Percentiles rank a stretch among this genome's conserved stretches.
Evolutionary conservation across 345 rosid species (phyloP).

Genomic region (Passiflora organensis): DNA sequence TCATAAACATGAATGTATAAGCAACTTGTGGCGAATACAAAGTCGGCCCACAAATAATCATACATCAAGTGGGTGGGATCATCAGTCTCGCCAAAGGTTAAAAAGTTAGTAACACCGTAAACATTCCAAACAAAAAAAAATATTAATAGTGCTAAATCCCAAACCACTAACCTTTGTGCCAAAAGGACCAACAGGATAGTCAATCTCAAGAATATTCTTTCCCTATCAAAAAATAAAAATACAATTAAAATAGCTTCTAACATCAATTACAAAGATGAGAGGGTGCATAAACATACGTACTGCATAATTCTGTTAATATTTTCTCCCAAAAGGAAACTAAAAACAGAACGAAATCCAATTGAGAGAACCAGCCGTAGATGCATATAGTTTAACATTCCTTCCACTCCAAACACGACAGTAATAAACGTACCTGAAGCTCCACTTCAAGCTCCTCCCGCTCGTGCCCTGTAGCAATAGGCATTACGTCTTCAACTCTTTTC

Average conservation of each 20-base stretch:
- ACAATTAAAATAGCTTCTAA: not conserved
- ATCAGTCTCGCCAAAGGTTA: no score
- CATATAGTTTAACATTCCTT: not conserved
- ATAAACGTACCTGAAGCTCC: slow-evolving; percentile 51
- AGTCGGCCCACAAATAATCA: no score
- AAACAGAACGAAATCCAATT: no score
- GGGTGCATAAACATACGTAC: no score
- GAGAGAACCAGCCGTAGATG: no score
- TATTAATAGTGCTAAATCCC: not conserved
- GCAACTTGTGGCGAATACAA: no score
- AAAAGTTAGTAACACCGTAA: no score
- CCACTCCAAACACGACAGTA: not conserved
- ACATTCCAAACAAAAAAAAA: not conserved
- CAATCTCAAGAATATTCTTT: slow-evolving; percentile 55
- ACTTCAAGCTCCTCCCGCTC: slow-evolving; percentile 84
- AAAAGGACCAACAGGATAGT: slow-evolving; percentile 77
- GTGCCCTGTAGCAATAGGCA: slow-evolving; percentile 92
- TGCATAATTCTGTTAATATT: no score
- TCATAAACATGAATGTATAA: no score
- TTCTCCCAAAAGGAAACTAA: not conserved
- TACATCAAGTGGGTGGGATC: no score
- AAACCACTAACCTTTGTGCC: slow-evolving; percentile 74
- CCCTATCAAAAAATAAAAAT: slow-evolving; percentile 42
- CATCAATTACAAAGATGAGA: not conserved
- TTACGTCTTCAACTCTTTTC: slow-evolving; percentile 65